Percentiles rank a stretch among this genome's conserved stretches.
Evolutionary conservation across 2,329 filamentous ascomycete species (phyloP).

Genomic region (Nannizzia gypsea): DNA sequence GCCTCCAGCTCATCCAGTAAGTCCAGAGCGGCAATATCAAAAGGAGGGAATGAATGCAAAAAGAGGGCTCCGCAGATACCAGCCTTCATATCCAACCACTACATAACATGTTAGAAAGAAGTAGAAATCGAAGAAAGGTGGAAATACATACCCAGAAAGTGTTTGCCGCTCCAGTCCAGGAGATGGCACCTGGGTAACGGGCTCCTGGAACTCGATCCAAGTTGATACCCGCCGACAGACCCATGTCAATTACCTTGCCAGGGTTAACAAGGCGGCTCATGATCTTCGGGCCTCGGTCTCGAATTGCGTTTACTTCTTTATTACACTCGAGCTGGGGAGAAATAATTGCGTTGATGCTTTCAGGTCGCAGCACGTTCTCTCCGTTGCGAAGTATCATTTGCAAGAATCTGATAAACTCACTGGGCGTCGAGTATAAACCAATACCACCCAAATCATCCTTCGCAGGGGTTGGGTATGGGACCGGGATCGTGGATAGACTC

Average conservation of each 20-base stretch:
- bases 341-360: conserved; percentile 4
- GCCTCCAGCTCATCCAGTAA: conserved; percentile 7
- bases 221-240: conserved; percentile 4
- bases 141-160: conserved; percentile 10
- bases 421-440: conserved; percentile 16
- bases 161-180: conserved; percentile 7
- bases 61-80: conserved; percentile 7
- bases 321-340: conserved; percentile 3
- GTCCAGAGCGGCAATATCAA: not conserved
- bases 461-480: conserved; percentile 3
- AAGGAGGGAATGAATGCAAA: conserved; percentile 7
- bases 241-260: conserved; percentile 4
- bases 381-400: conserved; percentile 13
- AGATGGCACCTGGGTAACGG: not conserved
- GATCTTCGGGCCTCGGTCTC: not conserved
- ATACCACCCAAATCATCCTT: conserved; percentile 15
- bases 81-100: conserved; percentile 8
- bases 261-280: conserved; percentile 1
- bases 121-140: not conserved
- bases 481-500: not conserved
- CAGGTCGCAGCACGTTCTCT: not conserved
- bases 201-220: conserved; percentile 4
- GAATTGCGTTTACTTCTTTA: not conserved
- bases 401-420: conserved; percentile 16
- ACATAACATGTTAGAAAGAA: not conserved